Evolutionary conservation across 257 asterid genomes (phyloP), one percentile per base, ranked within the genome.

Genomic region (Lantana camara): DNA sequence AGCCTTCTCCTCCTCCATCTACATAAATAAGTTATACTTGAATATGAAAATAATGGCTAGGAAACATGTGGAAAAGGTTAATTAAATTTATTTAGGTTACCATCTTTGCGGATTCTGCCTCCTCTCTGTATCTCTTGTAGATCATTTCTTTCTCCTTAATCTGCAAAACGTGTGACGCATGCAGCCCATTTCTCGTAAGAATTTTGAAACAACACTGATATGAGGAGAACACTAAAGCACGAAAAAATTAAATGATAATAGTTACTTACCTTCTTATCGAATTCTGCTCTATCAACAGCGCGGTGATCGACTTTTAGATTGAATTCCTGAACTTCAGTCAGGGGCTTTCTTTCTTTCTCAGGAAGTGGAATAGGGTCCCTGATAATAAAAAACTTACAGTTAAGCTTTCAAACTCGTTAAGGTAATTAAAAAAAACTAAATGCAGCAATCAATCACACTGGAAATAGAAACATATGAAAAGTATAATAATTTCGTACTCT

Each of bases 1-100:
- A 29, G 99, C 95, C 82, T 87, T 90, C 77, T 93, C 97, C 60
- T 90, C 99, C 77, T 93, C 97, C 95, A 90, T 82, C 98, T 91
- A 58, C 57, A 13, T n/a, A n/a, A n/a, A 27, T 27, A 27, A 27
- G 32, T n/a, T n/a, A n/a, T n/a, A n/a, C n/a, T n/a, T n/a, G n/a
- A n/a, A n/a, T n/a, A n/a, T n/a, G n/a, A n/a, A n/a, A n/a, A n/a
- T n/a, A n/a, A n/a, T n/a, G n/a, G n/a, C n/a, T n/a, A 27, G 5
- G 5, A 27, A 27, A 27, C 32, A 27, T 27, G 32, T 27, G 4
- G 5, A 27, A 27, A 27, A 27, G 32, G 32, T 27, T 27, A 27
- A 27, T 2, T 27, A 27, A 2, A 2, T 27, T 27, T 5, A 27
- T 27, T 27, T 5, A 32, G 9, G 60, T 42, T 76, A 86, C 98